Evolutionary conservation across 257 asterid genomes (phyloP), one percentile per base, ranked within the genome.

Genomic region (Solanum chilense): DNA sequence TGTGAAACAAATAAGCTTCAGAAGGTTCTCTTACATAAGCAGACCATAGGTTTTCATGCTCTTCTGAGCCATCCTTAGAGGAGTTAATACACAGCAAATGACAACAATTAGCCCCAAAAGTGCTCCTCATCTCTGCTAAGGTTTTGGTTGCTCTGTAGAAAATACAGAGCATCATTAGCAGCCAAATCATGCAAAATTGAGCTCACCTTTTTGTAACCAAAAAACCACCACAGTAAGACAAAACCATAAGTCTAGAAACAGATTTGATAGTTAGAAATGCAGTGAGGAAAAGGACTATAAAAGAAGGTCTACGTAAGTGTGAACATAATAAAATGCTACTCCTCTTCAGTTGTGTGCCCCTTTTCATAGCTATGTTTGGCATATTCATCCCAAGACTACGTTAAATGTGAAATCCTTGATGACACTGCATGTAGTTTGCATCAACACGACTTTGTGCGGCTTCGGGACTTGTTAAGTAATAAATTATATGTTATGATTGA

Each of bases 51-150:
- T 92, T 94, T 87, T 92, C 96, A 77, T 86, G 93, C 88, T 89
- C 92, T 90, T 87, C 93, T 39, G 88, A 81, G 85, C 95, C 97
- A 88, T 92, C 93, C 44, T 87, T 88, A 27, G 98, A 93, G 75
- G 99, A 93, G 89, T 97, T 96, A 88, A 96, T 91, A 91, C 98
- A 93, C 93, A 96, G 88, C 88, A 97, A 89, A 42, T 91, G 97
- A 86, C 98, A 96, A 92, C 92, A 95, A 91, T 90, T 93, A 84
- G 93, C 89, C 91, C 99, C 99, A 96, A 96, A 97, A 74, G 98
- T 91, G 87, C 89, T 91, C 92, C 92, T 93, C 99, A 96, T 95
- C 87, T 94, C 95, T 82, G 98, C 88, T 90, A 97, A 88, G 86
- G 93, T 92, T 87, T 92, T 93, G 86, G 91, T 86, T 87, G 98